Percentiles rank a stretch among this genome's conserved stretches.
These are phyloP conservation scores for Triticum aestivum DNA, from an alignment of 176 grass and related monocot genomes.

Conservation along the genomic window IWGSC_CS_RefSeq_v2.1 NC_057813.1:486947181-486947680, in stretches of 20 bases:
- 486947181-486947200: slow-evolving; percentile 92
- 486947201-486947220: slow-evolving; percentile 80
- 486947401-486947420: background rate
- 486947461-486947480: background rate
- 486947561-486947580: slow-evolving; percentile 92
- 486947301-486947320: slow-evolving; percentile 92
- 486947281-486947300: slow-evolving; percentile 93
- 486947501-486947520: slow-evolving; percentile 95
- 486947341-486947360: slow-evolving; percentile 96
- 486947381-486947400: slow-evolving; percentile 50
- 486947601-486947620: slow-evolving; percentile 86
- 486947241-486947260: slow-evolving; percentile 73
- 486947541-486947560: slow-evolving; percentile 95
- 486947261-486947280: slow-evolving; percentile 95
- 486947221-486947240: slow-evolving; percentile 81
- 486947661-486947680: slow-evolving; percentile 87
- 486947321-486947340: slow-evolving; percentile 96
- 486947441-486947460: background rate
- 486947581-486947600: slow-evolving; percentile 97
- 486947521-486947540: slow-evolving; percentile 95
- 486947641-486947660: slow-evolving; percentile 81
- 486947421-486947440: background rate
- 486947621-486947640: slow-evolving; percentile 60
- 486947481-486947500: slow-evolving; percentile 58
- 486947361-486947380: slow-evolving; percentile 91